Conservation (phyloP, 805 yeast species). For the Candida michaelii region DNA sequence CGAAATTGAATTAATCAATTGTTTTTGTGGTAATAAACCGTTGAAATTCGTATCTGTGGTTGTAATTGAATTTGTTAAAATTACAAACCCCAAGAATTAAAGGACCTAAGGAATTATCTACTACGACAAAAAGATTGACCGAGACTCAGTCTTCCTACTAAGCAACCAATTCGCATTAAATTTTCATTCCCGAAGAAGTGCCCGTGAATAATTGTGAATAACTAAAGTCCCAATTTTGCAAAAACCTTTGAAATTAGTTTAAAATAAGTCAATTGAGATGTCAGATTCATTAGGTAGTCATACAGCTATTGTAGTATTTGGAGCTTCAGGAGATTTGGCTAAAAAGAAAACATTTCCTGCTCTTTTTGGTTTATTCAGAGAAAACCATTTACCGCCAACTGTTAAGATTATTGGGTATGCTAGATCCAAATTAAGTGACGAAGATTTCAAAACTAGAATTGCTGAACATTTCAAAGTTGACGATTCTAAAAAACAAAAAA, state of each 20-base stretch:
- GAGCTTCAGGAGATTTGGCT: conserved; percentile 94
- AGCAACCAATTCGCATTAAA: conserved; percentile 4
- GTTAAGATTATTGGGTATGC: conserved; percentile 90
- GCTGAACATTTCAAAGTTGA: conserved; percentile 57
- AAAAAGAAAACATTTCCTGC: conserved; percentile 95
- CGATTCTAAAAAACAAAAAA: conserved; percentile 43
- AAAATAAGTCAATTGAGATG: conserved; percentile 9
- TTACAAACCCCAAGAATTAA: neutral
- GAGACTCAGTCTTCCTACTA: neutral
- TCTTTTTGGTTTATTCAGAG: conserved; percentile 60
- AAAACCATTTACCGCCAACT: conserved; percentile 71
- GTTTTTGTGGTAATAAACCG: neutral
- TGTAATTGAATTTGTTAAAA: neutral
- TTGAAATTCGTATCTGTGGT: neutral
- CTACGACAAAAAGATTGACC: neutral
- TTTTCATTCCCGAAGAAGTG: conserved; percentile 7
- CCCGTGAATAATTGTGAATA: conserved; percentile 4
- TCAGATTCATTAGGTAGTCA: conserved; percentile 55
- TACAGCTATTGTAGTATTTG: conserved; percentile 78
- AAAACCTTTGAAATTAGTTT: neutral
- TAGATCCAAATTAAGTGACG: conserved; percentile 68
- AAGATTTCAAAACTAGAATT: conserved; percentile 68
- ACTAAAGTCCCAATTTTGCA: neutral
- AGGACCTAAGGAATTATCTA: neutral
- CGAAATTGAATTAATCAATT: neutral